Percentiles rank a stretch among this genome's conserved stretches.
phyloP scores from a whole-genome alignment of 2,329 filamentous ascomycete species.

The Diaporthe sp. region DNA sequence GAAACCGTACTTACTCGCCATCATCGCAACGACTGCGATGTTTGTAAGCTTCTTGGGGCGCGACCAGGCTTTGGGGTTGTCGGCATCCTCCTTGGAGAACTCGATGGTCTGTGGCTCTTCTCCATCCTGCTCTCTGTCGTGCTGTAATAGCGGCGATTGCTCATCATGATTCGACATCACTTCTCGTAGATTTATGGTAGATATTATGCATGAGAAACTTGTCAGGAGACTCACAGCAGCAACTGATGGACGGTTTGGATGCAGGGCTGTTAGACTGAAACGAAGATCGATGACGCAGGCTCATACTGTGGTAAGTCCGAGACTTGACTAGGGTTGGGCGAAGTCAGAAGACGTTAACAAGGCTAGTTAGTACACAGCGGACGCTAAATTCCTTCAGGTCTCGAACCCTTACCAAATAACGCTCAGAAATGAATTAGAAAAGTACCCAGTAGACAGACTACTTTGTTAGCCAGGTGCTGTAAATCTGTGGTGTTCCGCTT shows the following conservation, averaged over 20 bases:
- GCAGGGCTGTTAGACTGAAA: neutral
- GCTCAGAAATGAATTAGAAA: too few relatives aligned
- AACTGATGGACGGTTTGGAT: neutral
- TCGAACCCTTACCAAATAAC: too few relatives aligned
- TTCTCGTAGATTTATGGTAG: neutral
- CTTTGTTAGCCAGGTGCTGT: too few relatives aligned
- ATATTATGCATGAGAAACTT: neutral
- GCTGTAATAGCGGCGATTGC: constrained; percentile 36
- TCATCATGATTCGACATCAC: constrained; percentile 37
- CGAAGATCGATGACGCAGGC: constrained; percentile 20
- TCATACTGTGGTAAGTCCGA: neutral
- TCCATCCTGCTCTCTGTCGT: neutral
- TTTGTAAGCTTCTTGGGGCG: constrained; percentile 36
- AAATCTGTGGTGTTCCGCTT: too few relatives aligned
- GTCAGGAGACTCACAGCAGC: neutral
- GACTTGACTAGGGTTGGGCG: neutral
- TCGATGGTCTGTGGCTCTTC: constrained; percentile 20
- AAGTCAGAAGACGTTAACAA: neutral
- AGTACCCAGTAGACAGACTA: too few relatives aligned
- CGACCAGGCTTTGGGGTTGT: constrained; percentile 34
- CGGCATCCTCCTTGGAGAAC: constrained; percentile 35
- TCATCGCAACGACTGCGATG: constrained; percentile 39
- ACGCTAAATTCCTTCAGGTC: too few relatives aligned
- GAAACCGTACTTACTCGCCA: constrained; percentile 20
- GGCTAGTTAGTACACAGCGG: neutral